These are phyloP conservation scores for Coemansia sp. DNA, from an alignment of 192 early-diverging fungal genomes.

Conservation along the genomic window DNA sequence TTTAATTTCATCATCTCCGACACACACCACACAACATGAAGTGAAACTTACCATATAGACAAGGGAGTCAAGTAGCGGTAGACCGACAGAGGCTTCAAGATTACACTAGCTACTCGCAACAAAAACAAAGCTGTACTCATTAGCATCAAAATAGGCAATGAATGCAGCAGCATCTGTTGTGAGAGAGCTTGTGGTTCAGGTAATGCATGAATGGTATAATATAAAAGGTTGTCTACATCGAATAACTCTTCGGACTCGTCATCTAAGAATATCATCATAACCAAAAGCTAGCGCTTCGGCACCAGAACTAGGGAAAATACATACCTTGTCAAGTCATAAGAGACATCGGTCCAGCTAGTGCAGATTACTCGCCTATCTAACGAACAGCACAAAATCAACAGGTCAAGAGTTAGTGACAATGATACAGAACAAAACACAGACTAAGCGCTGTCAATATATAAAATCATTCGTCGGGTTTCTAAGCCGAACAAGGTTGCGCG, in stretches of 20 bases:
- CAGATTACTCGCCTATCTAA: neutral
- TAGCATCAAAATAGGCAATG: neutral
- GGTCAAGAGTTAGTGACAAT: neutral
- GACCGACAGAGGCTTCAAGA: neutral
- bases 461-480: constrained; percentile 51
- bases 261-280: constrained; percentile 72
- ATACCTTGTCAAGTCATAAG: neutral
- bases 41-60: constrained; percentile 1
- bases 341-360: neutral
- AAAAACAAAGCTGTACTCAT: neutral
- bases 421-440: neutral
- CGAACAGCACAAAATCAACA: neutral
- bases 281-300: constrained; percentile 10
- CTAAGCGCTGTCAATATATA: neutral
- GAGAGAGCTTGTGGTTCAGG: constrained; percentile 29
- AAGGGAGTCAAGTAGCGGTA: too few relatives aligned
- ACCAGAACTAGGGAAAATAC: neutral
- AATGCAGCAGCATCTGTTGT: neutral
- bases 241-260: constrained; percentile 79
- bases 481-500: constrained; percentile 48
- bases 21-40: neutral
- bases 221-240: constrained; percentile 68
- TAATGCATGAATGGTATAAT: constrained; percentile 71
- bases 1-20: constrained; percentile 34
- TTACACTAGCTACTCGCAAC: neutral